Conservation (phyloP, 257 asterid genomes). For the Anisodus acutangulus region DNA sequence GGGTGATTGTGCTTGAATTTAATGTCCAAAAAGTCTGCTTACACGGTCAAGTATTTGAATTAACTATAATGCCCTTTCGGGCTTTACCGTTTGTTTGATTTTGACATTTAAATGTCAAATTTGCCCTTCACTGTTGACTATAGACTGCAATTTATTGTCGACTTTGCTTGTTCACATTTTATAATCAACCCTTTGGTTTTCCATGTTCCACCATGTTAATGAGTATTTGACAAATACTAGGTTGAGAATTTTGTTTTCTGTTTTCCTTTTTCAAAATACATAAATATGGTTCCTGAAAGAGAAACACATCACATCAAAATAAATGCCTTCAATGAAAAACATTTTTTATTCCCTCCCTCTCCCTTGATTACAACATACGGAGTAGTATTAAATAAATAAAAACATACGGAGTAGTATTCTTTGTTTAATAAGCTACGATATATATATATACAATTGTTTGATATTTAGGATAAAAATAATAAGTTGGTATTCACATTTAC, state of each 20-base stretch:
- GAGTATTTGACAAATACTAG: background rate
- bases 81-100: background rate
- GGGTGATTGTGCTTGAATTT: slow-evolving; percentile 22
- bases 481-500: background rate
- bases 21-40: slow-evolving; percentile 42
- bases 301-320: background rate
- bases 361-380: background rate
- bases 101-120: slow-evolving; percentile 46
- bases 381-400: too few species aligned
- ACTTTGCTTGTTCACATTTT: slow-evolving; percentile 10
- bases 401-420: too few species aligned
- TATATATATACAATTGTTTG: background rate
- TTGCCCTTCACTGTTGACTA: slow-evolving; percentile 29
- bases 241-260: slow-evolving; percentile 11
- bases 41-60: slow-evolving; percentile 37
- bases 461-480: too few species aligned
- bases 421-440: too few species aligned
- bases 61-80: background rate
- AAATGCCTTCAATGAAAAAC: background rate
- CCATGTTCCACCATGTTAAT: background rate
- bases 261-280: background rate
- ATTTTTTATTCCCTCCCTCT: background rate
- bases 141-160: background rate
- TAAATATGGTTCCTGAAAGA: background rate
- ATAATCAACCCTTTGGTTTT: background rate